Evolutionary conservation across 2,329 filamentous ascomycete genomes (phyloP).

Genomic region (Neonectria magnoliae): DNA sequence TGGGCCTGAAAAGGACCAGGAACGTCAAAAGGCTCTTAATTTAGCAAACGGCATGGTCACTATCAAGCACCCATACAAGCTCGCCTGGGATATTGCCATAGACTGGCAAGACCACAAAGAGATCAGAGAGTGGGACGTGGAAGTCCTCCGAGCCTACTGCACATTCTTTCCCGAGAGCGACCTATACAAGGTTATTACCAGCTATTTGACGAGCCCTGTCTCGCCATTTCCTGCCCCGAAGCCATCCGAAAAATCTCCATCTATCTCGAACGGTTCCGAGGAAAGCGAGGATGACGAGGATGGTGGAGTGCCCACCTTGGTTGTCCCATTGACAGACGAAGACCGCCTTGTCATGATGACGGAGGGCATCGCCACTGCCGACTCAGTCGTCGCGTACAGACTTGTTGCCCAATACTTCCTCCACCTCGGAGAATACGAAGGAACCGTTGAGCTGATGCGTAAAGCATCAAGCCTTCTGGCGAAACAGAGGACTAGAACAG

Average conservation of each 20-base stretch:
- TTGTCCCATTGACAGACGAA: constrained; percentile 73
- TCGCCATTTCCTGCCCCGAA: constrained; percentile 76
- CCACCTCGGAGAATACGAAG: constrained; percentile 85
- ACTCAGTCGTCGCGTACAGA: constrained; percentile 84
- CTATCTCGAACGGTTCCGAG: constrained; percentile 53
- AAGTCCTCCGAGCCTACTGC: constrained; percentile 82
- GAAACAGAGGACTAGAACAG: constrained; percentile 72
- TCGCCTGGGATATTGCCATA: constrained; percentile 91
- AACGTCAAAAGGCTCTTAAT: constrained; percentile 77
- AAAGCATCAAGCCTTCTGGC: constrained; percentile 73
- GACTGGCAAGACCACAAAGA: constrained; percentile 87
- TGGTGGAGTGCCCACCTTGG: constrained; percentile 62
- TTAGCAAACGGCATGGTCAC: constrained; percentile 94
- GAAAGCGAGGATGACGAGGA: constrained; percentile 70
- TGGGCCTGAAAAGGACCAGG: constrained; percentile 72
- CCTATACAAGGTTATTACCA: constrained; percentile 82
- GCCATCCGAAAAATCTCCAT: constrained; percentile 35
- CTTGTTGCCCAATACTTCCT: constrained; percentile 87
- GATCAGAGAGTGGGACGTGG: constrained; percentile 79
- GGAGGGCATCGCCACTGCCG: constrained; percentile 72
- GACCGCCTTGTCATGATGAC: constrained; percentile 85
- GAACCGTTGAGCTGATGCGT: constrained; percentile 80
- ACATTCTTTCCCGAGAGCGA: constrained; percentile 86
- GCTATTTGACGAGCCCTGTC: constrained; percentile 82
- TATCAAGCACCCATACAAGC: constrained; percentile 87